phyloP scores from a whole-genome alignment of 495 filamentous ascomycete genomes.

The Tuber melanosporum region DNA sequence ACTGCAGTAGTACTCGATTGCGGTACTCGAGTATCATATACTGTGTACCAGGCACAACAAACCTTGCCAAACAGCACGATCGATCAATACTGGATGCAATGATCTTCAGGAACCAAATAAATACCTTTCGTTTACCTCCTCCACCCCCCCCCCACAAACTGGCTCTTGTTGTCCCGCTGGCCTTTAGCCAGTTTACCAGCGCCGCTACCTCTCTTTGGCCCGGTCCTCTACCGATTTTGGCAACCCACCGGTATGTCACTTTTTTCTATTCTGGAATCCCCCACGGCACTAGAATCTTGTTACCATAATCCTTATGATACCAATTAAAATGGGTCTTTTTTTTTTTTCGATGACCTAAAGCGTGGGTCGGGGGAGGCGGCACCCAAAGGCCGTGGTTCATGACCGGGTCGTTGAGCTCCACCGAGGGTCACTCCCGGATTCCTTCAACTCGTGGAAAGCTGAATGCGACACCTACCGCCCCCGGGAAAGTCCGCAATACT shows the following conservation, averaged over 20 bases:
- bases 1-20: no score
- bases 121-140: background rate
- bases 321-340: background rate
- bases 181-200: background rate
- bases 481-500: background rate
- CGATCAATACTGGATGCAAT: background rate
- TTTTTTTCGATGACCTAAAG: background rate
- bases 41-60: background rate
- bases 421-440: background rate
- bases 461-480: background rate
- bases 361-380: background rate
- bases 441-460: background rate
- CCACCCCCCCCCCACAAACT: background rate
- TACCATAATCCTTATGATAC: background rate
- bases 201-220: no score
- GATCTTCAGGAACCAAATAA: background rate
- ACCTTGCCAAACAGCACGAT: background rate
- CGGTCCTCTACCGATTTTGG: no score
- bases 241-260: background rate
- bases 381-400: background rate
- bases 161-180: background rate
- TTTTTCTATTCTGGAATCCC: background rate
- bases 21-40: no score
- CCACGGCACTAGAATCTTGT: background rate
- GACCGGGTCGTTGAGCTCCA: background rate